Evolutionary conservation across 1,284 basidiomycete species (phyloP).

Genomic region (Leccinum pallidistipes): DNA sequence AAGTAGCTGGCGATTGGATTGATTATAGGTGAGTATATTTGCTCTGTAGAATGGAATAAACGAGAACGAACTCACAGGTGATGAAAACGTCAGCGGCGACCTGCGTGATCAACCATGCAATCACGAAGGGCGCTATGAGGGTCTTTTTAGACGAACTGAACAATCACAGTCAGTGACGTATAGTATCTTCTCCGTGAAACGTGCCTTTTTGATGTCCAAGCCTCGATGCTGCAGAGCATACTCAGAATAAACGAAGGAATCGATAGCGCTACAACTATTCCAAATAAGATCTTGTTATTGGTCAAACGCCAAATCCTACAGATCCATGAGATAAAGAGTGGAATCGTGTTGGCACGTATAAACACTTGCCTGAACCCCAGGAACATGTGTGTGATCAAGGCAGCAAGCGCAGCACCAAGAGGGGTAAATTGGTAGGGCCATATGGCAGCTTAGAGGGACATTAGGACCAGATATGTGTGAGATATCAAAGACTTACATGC

Average conservation of each 20-base stretch:
- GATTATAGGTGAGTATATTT: not conserved
- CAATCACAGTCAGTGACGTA: not conserved
- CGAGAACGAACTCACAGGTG: not conserved
- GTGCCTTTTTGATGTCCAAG: not conserved
- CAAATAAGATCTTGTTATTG: not conserved
- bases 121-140: not conserved
- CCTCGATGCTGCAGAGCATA: not conserved
- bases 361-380: slow-evolving; percentile 1
- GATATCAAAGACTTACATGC: not conserved
- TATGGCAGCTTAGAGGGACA: not conserved
- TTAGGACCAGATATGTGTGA: not conserved
- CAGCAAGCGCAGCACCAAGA: slow-evolving; percentile 1
- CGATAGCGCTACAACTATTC: not conserved
- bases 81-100: not conserved
- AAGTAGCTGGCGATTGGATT: not conserved
- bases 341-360: not conserved
- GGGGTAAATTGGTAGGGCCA: slow-evolving; percentile 1
- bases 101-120: not conserved
- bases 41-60: not conserved
- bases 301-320: slow-evolving; percentile 2
- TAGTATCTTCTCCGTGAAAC: not conserved
- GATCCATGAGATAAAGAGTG: not conserved
- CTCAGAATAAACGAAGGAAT: slow-evolving; percentile 1
- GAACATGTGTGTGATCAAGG: slow-evolving; percentile 1
- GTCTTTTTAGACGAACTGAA: not conserved